Evolutionary conservation across 1,139 yeast genomes (phyloP).

Genomic region (Geotrichum australiense): DNA sequence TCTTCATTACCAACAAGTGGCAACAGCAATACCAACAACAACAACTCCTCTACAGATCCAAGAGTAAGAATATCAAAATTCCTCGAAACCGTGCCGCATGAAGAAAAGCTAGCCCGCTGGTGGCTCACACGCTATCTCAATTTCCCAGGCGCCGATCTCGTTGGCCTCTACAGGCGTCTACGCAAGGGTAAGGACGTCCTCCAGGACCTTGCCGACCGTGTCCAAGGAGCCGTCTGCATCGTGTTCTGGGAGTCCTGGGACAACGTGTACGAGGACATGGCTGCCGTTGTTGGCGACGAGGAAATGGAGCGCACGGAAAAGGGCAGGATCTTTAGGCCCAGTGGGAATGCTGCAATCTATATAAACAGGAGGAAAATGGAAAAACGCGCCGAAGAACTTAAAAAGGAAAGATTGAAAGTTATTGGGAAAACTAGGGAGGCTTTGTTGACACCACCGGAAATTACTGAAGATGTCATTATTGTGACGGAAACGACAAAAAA

Average conservation of each 20-base stretch:
- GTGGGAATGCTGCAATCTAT: slow-evolving; percentile 32
- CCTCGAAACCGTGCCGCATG: not conserved
- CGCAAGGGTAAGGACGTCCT: slow-evolving; percentile 27
- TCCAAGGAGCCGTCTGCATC: slow-evolving; percentile 33
- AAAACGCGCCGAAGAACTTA: slow-evolving; percentile 11
- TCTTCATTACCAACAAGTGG: slow-evolving; percentile 7
- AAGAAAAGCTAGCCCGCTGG: not conserved
- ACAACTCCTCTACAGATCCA: not conserved
- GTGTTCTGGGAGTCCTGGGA: slow-evolving; percentile 36
- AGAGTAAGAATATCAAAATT: not conserved
- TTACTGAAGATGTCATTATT: not conserved
- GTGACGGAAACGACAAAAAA: not conserved
- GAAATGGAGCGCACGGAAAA: slow-evolving; percentile 26
- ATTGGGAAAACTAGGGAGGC: not conserved
- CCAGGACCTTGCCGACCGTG: slow-evolving; percentile 30
- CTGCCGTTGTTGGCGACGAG: slow-evolving; percentile 29
- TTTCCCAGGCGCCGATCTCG: slow-evolving; percentile 25
- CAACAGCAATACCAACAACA: not conserved
- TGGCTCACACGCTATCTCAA: no score
- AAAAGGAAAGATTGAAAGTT: not conserved
- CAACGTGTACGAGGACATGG: slow-evolving; percentile 28
- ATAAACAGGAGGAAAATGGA: slow-evolving; percentile 25
- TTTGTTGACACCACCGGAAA: slow-evolving; percentile 6
- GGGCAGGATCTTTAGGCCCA: slow-evolving; percentile 31
- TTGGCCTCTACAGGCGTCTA: slow-evolving; percentile 26